These are phyloP conservation scores for Amanita rimosa DNA, from an alignment of 768 basidiomycete species.

Conservation along the genomic window DNA sequence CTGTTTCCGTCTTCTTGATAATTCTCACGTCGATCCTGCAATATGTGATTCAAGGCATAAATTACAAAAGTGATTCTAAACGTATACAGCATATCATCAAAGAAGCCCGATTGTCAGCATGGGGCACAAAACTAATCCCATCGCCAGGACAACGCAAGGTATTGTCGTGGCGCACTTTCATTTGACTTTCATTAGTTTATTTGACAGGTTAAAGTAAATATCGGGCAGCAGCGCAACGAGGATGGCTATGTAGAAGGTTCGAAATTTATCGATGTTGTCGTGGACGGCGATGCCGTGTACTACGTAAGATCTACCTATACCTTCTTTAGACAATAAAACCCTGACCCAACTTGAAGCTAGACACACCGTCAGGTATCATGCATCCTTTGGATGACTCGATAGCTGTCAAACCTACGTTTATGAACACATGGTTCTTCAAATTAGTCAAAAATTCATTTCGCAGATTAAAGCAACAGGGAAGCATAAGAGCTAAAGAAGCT, in stretches of 20 bases:
- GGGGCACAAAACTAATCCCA: constrained; percentile 70
- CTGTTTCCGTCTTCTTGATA: constrained; percentile 67
- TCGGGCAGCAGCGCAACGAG: constrained; percentile 47
- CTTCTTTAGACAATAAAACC: not conserved
- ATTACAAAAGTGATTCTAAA: constrained; percentile 59
- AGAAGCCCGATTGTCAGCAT: constrained; percentile 64
- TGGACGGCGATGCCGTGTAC: constrained; percentile 66
- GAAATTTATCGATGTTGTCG: constrained; percentile 68
- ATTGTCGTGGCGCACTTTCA: constrained; percentile 6
- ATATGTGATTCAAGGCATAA: constrained; percentile 67
- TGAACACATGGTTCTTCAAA: constrained; percentile 60
- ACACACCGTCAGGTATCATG: constrained; percentile 41
- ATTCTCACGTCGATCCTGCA: constrained; percentile 75
- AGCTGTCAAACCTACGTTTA: constrained; percentile 43
- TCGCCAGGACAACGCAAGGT: constrained; percentile 61
- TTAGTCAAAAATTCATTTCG: constrained; percentile 25
- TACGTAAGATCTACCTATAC: constrained; percentile 31
- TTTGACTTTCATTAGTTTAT: not conserved
- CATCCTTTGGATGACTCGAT: constrained; percentile 48
- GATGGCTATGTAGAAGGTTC: constrained; percentile 39
- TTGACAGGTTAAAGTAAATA: constrained; percentile 59
- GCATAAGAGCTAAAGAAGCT: constrained; percentile 11
- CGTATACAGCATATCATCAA: constrained; percentile 51
- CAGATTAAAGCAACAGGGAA: constrained; percentile 16
- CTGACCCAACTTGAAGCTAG: constrained; percentile 33